Evolutionary conservation across 305 asterid genomes (phyloP), one percentile per base, ranked within the genome.

Genomic region (Fraxinus angustifolia): DNA sequence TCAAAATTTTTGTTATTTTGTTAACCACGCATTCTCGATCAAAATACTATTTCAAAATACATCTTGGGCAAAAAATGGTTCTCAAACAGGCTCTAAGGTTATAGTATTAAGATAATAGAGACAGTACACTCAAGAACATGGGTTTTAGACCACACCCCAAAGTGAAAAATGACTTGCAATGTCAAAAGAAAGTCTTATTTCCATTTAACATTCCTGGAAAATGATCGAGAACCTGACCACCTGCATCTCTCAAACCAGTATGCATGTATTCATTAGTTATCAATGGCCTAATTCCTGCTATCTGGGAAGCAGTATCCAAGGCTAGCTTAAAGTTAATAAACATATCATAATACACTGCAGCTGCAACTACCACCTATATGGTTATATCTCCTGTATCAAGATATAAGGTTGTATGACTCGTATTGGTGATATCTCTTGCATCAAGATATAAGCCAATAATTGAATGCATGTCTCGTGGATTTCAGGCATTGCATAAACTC

Each of bases 241-340:
- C 96, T 6, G 88, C 92, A 42, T 95, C 97, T 87, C 98, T 86
- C 87, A 95, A 75, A 38, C 97, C 99, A 80, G 97, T 92, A 85
- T 95, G 99, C 98, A 93, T 92, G 77, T 90, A 95, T 79, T 95
- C 97, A 38, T 92, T 93, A 2, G 99, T 95, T 79, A 95, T 87
- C 97, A 97, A 95, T 75, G 87, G 82, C 87, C 98, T 87, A 56
- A 91, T 88, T 77, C 97, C 98, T 19, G 85, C 88, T 62, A 95
- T 91, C 79, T 90, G 86, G 21, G 96, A 83, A 62, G 95, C 93
- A 0, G 98, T 91, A 84, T 92, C 96, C 97, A 79, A 88, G n/a
- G 87, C 94, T 19, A 92, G 86, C 87, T 91, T 95, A 65, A 93
- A 91, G 92, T 92, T 93, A 1, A 93, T 97, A 56, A 91, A 93